phyloP scores from a whole-genome alignment of 495 filamentous ascomycete species.

The Letharia columbiana region DNA sequence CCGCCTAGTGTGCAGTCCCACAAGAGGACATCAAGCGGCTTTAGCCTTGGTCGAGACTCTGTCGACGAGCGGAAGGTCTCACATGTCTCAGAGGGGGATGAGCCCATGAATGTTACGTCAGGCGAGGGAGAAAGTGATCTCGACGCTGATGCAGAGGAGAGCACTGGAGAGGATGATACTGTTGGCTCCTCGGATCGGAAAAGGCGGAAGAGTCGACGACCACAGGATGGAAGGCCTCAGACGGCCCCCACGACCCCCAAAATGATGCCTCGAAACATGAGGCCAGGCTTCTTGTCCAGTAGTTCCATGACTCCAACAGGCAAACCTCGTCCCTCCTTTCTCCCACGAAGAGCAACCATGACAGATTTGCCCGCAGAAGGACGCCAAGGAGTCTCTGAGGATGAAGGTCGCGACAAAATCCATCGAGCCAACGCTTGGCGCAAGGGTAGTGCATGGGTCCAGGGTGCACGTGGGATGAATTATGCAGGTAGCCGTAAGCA shows the following conservation, averaged over 20 bases:
- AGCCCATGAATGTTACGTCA: slow-evolving; percentile 45
- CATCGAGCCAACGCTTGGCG: slow-evolving; percentile 49
- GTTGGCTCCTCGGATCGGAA: slow-evolving; percentile 36
- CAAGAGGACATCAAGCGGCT: slow-evolving; percentile 37
- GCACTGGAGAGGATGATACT: slow-evolving; percentile 43
- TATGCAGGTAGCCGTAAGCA: slow-evolving; percentile 38
- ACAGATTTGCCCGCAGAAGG: slow-evolving; percentile 56
- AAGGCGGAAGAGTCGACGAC: slow-evolving; percentile 46
- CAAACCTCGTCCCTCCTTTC: slow-evolving; percentile 43
- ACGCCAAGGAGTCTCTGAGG: slow-evolving; percentile 73
- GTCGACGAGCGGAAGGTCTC: slow-evolving; percentile 28
- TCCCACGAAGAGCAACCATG: slow-evolving; percentile 60
- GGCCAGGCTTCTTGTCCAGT: slow-evolving; percentile 39
- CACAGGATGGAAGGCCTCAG: slow-evolving; percentile 43
- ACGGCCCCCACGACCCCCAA: slow-evolving; percentile 59
- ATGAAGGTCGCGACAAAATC: slow-evolving; percentile 73
- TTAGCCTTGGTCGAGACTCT: slow-evolving; percentile 26
- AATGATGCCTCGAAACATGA: slow-evolving; percentile 23
- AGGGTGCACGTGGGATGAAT: slow-evolving; percentile 44
- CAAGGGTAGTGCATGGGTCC: slow-evolving; percentile 43
- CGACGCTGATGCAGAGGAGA: slow-evolving; percentile 74
- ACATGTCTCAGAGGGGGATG: slow-evolving; percentile 38
- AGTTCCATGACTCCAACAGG: slow-evolving; percentile 43
- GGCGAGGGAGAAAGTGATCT: slow-evolving; percentile 57
- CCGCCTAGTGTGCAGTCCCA: slow-evolving; percentile 37